Conservation (phyloP, 1,284 basidiomycete species). For the Tetrapyrgos nigripes region DNA sequence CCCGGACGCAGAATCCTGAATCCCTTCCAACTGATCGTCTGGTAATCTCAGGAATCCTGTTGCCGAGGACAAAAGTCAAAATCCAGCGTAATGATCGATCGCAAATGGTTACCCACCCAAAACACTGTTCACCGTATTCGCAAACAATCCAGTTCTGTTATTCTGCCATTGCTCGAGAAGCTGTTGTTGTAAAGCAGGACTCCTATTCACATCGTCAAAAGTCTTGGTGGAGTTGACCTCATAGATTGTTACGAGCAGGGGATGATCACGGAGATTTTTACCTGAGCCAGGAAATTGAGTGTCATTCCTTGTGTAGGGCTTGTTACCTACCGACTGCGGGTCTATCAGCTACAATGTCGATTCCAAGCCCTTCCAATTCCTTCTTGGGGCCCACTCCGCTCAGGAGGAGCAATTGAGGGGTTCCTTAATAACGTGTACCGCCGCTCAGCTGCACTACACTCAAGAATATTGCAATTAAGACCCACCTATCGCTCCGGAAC, state of each 20-base stretch:
- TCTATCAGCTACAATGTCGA: constrained; percentile 34
- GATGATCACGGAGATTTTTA: constrained; percentile 49
- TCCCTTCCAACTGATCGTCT: constrained; percentile 32
- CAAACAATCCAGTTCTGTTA: not conserved
- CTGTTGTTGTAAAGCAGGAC: constrained; percentile 18
- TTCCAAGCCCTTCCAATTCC: constrained; percentile 20
- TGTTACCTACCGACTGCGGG: constrained; percentile 34
- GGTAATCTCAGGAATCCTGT: constrained; percentile 1
- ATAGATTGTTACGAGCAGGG: constrained; percentile 33
- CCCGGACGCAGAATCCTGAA: constrained; percentile 43
- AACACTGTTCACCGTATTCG: not conserved
- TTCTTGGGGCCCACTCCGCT: constrained; percentile 50
- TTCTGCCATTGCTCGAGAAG: not conserved
- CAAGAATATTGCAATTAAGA: constrained; percentile 25
- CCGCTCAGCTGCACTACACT: constrained; percentile 50
- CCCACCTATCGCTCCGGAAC: too few relatives aligned
- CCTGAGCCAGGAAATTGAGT: constrained; percentile 27
- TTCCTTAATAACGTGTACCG: constrained; percentile 46
- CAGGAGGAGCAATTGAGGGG: constrained; percentile 50
- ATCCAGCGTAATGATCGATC: too few relatives aligned
- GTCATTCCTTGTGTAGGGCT: not conserved
- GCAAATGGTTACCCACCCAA: too few relatives aligned
- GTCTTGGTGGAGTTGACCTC: constrained; percentile 35
- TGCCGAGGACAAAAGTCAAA: too few relatives aligned
- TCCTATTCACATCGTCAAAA: constrained; percentile 28